Base-by-base conservation (phyloP, 2,329 filamentous ascomycete species). In the Pleoardoris graminearum region DNA sequence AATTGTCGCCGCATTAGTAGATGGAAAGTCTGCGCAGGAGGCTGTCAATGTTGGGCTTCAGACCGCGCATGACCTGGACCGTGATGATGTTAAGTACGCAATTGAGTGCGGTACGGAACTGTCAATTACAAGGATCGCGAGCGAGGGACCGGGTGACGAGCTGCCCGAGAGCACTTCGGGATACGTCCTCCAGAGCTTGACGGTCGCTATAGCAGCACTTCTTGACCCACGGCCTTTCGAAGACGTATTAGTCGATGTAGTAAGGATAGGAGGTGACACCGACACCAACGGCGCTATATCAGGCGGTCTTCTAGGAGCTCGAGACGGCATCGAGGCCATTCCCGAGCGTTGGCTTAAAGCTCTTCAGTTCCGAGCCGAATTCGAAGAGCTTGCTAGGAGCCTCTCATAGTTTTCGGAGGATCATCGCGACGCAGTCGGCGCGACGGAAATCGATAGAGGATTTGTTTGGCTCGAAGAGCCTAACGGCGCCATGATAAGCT, bases 251-350 rank as follows among this genome's bases (percentile, higher is more conserved):
- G 70, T 80, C 0, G 77, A 80, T 57, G 72, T 80, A 17, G 75
- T 80, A 7, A 60, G 75, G 3, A 65, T 80, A 27, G 78, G 79
- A 1, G 61, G 59, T 14, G 78, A 80, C 50, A 76, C 77, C 0
- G 79, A 80, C 53, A 79, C 78, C 10, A 80, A 80, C 48, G 77
- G 59, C 0, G 78, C 78, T 0, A 73, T 80, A 36, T 76, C 77
- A 0, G 77, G 78, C 1, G 78, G 78, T 0, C 55, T 80, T 3
- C 51, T 80, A 2, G 78, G 78, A 0, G 78, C 77, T 1, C 63
- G 76, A 22, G 76, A 79, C 42, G 79, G 79, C 3, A 62, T 71
- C 3, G 63, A 70, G 1, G 73, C 66, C 4, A 73, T 80, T n/a
- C 77, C 78, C 0, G 19, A 42, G n/a, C 30, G 62, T 12, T 80